Evolutionary conservation across 1,284 basidiomycete genomes (phyloP).

Genomic region (Trametes versicolor): DNA sequence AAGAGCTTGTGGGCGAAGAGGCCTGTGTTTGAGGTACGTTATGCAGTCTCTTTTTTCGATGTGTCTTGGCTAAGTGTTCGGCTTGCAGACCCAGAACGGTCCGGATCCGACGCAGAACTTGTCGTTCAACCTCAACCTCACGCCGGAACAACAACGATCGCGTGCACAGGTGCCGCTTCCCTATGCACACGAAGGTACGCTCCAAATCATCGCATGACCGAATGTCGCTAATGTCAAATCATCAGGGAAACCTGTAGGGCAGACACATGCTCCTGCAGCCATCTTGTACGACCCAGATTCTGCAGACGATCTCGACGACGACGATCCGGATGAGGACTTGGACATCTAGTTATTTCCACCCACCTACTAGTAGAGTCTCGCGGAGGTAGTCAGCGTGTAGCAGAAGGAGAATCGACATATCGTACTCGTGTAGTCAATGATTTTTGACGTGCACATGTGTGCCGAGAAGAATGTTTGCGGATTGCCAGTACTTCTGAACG

Average conservation of each 20-base stretch:
- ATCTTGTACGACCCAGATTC: constrained; percentile 87
- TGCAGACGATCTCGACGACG: constrained; percentile 89
- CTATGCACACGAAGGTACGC: constrained; percentile 82
- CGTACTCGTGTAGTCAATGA: too few relatives aligned
- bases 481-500: too few relatives aligned
- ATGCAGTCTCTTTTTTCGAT: neutral
- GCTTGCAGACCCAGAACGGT: constrained; percentile 43
- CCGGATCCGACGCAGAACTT: constrained; percentile 71
- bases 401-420: too few relatives aligned
- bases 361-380: too few relatives aligned
- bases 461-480: too few relatives aligned
- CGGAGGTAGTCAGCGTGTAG: too few relatives aligned
- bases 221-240: neutral
- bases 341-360: constrained; percentile 62
- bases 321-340: constrained; percentile 90
- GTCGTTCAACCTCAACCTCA: constrained; percentile 88
- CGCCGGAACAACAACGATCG: constrained; percentile 83
- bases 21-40: constrained; percentile 52
- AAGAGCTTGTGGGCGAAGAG: constrained; percentile 57
- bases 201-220: neutral
- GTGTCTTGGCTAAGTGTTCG: neutral
- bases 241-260: constrained; percentile 40
- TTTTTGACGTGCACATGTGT: too few relatives aligned
- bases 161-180: constrained; percentile 86
- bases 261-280: constrained; percentile 41